Base-by-base conservation (phyloP, 257 asterid species). In the Nicotiana noctiflora region DNA sequence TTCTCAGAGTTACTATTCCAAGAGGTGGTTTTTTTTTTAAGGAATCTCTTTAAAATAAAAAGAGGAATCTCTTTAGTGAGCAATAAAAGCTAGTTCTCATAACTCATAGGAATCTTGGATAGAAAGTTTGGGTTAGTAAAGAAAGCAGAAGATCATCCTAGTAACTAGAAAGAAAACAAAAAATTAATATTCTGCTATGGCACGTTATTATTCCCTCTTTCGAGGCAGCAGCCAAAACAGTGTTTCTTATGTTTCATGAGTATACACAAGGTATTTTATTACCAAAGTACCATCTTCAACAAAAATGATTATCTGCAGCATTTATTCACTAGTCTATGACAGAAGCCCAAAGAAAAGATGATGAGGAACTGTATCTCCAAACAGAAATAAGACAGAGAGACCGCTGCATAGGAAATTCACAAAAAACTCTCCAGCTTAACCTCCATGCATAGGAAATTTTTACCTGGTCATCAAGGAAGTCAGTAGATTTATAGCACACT, bases 381-480 rank as follows among this genome's bases (percentile, higher is more conserved):
- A 72, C 59, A 72, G 60, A 72, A 46, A 44, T 46, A 46, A 62
- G 65, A 51, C 55, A 64, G 17, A 32, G 55, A 64, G 27, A 63
- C 57, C 27, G 6, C 80, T 49, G 21, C 11, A 46, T 46, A 72
- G 15, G 76, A 44, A 75, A 8, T 17, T 19, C 29, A 77, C n/a
- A 57, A 79, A 31, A 40, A 70, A 3, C 2, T 70, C 57, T 70
- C 19, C 37, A 44, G 18, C 77, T 81, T 78, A 12, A 83, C 40
- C 80, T 57, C 81, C 23, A 19, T 79, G 76, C 29, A 56, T 23
- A 21, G 56, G 61, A 79, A 79, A 25, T 64, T 80, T 31, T 55
- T 90, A 94, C 98, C 98, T 94, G 98, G 81, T 94, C 98, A 83
- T 94, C 93, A 78, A 94, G 90, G 87, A 93, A 94, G 86, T 94